Conservation (phyloP, 345 rosid species). For the Lumnitzera racemosa region DNA sequence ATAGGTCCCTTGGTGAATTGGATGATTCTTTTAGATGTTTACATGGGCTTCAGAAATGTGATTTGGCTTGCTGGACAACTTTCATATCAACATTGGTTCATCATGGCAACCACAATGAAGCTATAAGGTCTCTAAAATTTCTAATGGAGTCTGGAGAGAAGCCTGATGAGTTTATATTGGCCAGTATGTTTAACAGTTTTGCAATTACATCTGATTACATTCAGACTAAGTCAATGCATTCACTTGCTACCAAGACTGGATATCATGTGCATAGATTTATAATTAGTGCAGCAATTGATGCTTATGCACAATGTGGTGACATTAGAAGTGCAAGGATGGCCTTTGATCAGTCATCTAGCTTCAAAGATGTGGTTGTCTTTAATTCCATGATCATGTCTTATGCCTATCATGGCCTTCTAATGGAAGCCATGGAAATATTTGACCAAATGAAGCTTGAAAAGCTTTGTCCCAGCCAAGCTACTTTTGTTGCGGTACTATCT, state of each 20-base stretch:
- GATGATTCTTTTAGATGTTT: constrained; percentile 23
- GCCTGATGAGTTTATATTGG: constrained; percentile 32
- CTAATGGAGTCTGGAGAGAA: constrained; percentile 16
- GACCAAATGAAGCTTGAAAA: constrained; percentile 23
- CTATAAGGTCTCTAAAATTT: constrained; percentile 13
- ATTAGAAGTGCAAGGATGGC: constrained; percentile 22
- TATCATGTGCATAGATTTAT: constrained; percentile 14
- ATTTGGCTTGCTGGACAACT: constrained; percentile 22
- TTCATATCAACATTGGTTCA: constrained; percentile 24
- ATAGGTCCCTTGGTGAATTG: constrained; percentile 14
- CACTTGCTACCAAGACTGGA: constrained; percentile 25
- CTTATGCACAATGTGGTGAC: constrained; percentile 38
- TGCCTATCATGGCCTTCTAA: constrained; percentile 27
- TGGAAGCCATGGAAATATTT: constrained; percentile 28
- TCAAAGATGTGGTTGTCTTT: constrained; percentile 21
- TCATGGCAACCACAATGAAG: constrained; percentile 20
- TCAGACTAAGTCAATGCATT: constrained; percentile 23
- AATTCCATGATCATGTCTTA: constrained; percentile 38
- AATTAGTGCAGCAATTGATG: constrained; percentile 34
- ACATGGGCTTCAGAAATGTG: constrained; percentile 17
- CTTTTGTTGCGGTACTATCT: constrained; percentile 33
- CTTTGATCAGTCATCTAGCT: constrained; percentile 19
- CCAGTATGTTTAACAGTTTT: constrained; percentile 26
- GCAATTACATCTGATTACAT: constrained; percentile 13
- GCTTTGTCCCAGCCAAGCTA: constrained; percentile 26